A percentile compares a stretch with the other conserved stretches of the same genome.
Evolutionary conservation across 306 rosid species (phyloP).

Genomic region (Sophora flavescens): DNA sequence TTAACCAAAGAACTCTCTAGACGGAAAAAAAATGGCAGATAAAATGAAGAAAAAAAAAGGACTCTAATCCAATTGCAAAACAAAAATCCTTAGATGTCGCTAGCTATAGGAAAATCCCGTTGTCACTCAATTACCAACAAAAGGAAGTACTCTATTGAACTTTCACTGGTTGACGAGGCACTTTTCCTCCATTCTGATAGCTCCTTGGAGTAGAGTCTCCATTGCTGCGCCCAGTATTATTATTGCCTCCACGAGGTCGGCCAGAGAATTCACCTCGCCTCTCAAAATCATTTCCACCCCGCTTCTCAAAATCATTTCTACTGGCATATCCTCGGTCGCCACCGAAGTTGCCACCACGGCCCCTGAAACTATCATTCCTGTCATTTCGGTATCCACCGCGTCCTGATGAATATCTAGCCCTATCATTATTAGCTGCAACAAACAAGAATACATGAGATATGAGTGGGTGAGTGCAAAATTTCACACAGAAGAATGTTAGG

Average conservation of each 20-base stretch:
- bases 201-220: conserved; percentile 55
- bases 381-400: conserved; percentile 70
- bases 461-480: background rate
- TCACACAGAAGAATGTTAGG: background rate
- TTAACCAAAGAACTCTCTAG: conserved; percentile 34
- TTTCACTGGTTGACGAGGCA: conserved; percentile 53
- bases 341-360: conserved; percentile 68
- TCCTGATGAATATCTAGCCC: conserved; percentile 65
- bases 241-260: conserved; percentile 55
- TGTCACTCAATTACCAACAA: conserved; percentile 42
- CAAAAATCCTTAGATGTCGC: conserved; percentile 50
- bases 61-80: conserved; percentile 30
- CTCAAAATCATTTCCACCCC: conserved; percentile 70
- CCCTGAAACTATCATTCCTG: conserved; percentile 66
- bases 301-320: conserved; percentile 69
- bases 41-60: conserved; percentile 32
- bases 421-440: conserved; percentile 71
- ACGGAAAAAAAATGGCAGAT: conserved; percentile 33
- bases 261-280: conserved; percentile 64
- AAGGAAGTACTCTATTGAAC: conserved; percentile 44
- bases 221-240: conserved; percentile 50
- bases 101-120: conserved; percentile 42
- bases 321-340: conserved; percentile 57
- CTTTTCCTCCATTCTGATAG: conserved; percentile 62
- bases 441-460: conserved; percentile 14